Percentiles rank a stretch among this genome's conserved stretches.
These are phyloP conservation scores for Mallotus japonicus DNA, from an alignment of 441 rosid genomes.

Conservation along the genomic window DNA sequence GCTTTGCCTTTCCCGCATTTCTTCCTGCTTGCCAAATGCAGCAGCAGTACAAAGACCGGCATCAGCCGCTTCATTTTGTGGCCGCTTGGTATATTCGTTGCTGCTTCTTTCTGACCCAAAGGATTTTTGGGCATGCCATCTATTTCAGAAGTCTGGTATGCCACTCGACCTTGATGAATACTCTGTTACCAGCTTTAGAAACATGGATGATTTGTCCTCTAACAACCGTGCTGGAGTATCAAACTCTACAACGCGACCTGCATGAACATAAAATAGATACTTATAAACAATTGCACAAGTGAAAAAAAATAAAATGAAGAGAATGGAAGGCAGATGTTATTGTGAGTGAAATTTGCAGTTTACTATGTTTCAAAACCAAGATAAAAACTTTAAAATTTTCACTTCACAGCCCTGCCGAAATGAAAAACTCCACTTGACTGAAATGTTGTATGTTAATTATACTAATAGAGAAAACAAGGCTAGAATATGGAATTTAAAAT, in stretches of 20 bases:
- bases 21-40: constrained; percentile 26
- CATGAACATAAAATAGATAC: background rate
- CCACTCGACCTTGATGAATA: constrained; percentile 96
- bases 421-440: background rate
- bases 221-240: constrained; percentile 77
- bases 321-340: too few species aligned
- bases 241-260: constrained; percentile 95
- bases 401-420: background rate
- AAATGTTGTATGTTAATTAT: background rate
- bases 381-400: background rate
- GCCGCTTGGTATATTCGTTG: constrained; percentile 15
- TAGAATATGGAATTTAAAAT: background rate
- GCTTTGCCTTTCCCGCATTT: constrained; percentile 11
- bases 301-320: too few species aligned
- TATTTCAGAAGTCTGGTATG: constrained; percentile 67
- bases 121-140: constrained; percentile 28
- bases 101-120: constrained; percentile 20
- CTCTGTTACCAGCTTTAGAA: constrained; percentile 85
- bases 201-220: constrained; percentile 96
- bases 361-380: background rate
- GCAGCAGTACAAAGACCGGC: constrained; percentile 17
- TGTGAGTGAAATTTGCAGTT: too few species aligned
- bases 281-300: too few species aligned
- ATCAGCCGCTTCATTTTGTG: constrained; percentile 20
- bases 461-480: background rate